Percentiles rank a stretch among this genome's conserved stretches.
Conservation (phyloP, 1,284 basidiomycete species). For the Cryptococcus floricola region DNA sequence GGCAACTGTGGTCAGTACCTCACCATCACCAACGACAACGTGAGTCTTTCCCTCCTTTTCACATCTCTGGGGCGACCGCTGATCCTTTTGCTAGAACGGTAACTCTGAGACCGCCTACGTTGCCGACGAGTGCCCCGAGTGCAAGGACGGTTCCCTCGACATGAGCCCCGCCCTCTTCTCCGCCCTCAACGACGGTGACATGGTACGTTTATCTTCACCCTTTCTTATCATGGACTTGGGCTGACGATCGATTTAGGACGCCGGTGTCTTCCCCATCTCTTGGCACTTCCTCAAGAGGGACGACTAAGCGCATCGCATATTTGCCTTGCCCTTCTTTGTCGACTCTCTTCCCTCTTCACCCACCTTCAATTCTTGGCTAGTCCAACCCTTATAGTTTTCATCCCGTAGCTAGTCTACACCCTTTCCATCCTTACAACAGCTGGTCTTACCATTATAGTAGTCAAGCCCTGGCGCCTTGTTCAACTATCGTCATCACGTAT, state of each 20-base stretch:
- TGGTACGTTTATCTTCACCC: no score
- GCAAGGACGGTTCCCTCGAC: constrained; percentile 51
- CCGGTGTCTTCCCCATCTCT: constrained; percentile 44
- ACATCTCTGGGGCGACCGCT: neutral
- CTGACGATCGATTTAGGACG: neutral
- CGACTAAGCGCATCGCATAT: neutral
- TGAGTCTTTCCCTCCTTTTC: neutral
- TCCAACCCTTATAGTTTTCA: no score
- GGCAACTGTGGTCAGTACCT: constrained; percentile 60
- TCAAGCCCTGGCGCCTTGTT: no score
- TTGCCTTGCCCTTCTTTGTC: no score
- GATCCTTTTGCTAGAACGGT: constrained; percentile 47
- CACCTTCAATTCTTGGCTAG: no score
- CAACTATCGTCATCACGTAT: no score
- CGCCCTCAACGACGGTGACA: constrained; percentile 22
- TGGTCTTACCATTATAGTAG: no score
- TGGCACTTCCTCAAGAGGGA: constrained; percentile 13
- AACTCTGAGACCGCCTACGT: constrained; percentile 61
- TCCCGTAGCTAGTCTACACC: no score
- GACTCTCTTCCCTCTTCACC: no score
- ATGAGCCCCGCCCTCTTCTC: constrained; percentile 51
- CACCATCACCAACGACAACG: constrained; percentile 58
- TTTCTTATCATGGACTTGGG: no score
- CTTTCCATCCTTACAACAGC: no score
- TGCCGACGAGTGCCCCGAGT: constrained; percentile 53